Evolutionary conservation across 805 yeast genomes (phyloP), one percentile per base, ranked within the genome.

Genomic region (Zygosaccharomyces rouxii): DNA sequence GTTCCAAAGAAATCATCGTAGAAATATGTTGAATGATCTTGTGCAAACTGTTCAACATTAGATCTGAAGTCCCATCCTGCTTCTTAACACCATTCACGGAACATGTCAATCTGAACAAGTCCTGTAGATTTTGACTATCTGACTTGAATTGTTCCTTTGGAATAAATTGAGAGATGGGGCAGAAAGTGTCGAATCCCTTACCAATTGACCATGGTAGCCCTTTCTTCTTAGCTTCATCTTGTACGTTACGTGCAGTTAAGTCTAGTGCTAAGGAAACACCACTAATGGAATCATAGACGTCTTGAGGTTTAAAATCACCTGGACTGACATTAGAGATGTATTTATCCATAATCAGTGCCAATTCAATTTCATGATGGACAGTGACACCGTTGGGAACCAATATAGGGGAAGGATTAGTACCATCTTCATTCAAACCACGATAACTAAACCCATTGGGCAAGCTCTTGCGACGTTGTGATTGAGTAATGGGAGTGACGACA

Each of bases 191-290:
- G 66, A 89, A 92, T 0, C 99, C 99, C 65, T 94, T 94, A 30
- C 94, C 96, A 55, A 89, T 88, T 4, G 92, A 71, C 99, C 99
- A 94, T 4, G 99, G 99, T 46, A 92, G 74, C 1, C 98, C 98
- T 67, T 88, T 89, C 70, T 77, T 78, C 70, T 94, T 94, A 31
- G 97, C 97, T 60, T 83, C 96, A 61, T 86, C 90, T 70, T 94
- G 99, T 26, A 94, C 95, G 61, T 90, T 89, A 66, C 99, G 79
- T 0, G 96, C 98, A 6, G 99, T 94, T 77, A 94, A 75, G 66
- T 94, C 99, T 42, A 94, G 78, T 0, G 97, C 90, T 53, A 94
- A 73, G 1, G 95, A 86, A 60, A 90, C 89, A 10, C 97, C 97
- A 4, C 78, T 85, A 56, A 94, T 86, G 11, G 88, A 74, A 45